Percentiles rank a stretch among this genome's conserved stretches.
Conservation (phyloP, 2,329 filamentous ascomycete species). For the Diaporthe citriasiana region DNA sequence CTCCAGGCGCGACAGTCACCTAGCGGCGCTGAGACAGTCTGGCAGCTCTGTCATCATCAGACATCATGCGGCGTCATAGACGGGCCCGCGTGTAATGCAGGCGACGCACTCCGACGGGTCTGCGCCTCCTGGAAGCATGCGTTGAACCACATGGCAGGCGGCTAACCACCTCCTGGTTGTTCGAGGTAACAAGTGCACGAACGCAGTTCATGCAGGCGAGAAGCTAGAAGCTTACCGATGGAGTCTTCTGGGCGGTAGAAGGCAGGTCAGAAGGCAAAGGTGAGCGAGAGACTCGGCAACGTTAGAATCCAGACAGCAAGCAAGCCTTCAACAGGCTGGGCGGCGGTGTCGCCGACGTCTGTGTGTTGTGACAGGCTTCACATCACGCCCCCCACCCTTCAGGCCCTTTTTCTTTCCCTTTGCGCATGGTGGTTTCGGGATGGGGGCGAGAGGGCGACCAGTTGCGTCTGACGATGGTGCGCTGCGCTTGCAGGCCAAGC, state of each 20-base stretch:
- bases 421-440: slow-evolving; percentile 11
- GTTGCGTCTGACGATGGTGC: slow-evolving; percentile 8
- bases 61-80: slow-evolving; percentile 34
- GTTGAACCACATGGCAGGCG: background rate
- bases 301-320: background rate
- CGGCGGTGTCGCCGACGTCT: slow-evolving; percentile 26
- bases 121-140: slow-evolving; percentile 1
- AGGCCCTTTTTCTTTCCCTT: background rate
- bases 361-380: slow-evolving; percentile 26
- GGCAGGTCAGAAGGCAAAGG: background rate
- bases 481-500: slow-evolving; percentile 17
- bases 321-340: background rate
- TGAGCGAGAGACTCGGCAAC: background rate
- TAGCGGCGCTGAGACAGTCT: slow-evolving; percentile 5
- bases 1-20: slow-evolving; percentile 13
- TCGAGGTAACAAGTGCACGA: slow-evolving; percentile 12
- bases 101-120: slow-evolving; percentile 3
- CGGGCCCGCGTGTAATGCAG: slow-evolving; percentile 29
- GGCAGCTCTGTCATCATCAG: slow-evolving; percentile 7
- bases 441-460: slow-evolving; percentile 13
- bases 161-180: background rate
- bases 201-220: slow-evolving; percentile 14
- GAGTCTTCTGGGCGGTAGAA: background rate
- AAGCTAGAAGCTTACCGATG: slow-evolving; percentile 4
- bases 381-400: slow-evolving; percentile 9